Percentiles rank a stretch among this genome's conserved stretches.
phyloP scores from a whole-genome alignment of 306 rosid genomes.

The Mimosa pudica region DNA sequence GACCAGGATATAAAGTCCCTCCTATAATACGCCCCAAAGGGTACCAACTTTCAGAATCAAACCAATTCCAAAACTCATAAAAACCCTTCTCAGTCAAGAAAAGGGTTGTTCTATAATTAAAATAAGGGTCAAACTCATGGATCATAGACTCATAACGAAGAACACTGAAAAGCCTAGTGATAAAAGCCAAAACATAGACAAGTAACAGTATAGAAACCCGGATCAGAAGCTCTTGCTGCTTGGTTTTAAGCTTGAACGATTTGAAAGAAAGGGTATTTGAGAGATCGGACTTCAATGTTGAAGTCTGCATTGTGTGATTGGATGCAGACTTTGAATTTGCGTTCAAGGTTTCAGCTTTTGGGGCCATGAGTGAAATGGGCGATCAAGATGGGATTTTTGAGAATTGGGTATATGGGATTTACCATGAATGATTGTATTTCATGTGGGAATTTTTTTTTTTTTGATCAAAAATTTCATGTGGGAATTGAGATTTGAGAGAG shows the following conservation, averaged over 20 bases:
- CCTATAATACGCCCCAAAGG: conserved; percentile 94
- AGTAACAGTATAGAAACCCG: conserved; percentile 71
- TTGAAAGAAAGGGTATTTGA: conserved; percentile 43
- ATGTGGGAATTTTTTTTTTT: too few relatives aligned
- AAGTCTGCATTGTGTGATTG: conserved; percentile 13
- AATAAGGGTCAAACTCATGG: conserved; percentile 98
- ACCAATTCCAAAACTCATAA: conserved; percentile 99
- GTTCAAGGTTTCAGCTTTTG: conserved; percentile 28
- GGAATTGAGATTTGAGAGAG: too few relatives aligned
- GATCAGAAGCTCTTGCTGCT: conserved; percentile 93
- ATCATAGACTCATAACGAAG: conserved; percentile 98
- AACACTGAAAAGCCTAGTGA: conserved; percentile 92
- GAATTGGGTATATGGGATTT: not conserved
- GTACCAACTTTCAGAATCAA: conserved; percentile 95
- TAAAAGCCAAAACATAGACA: conserved; percentile 84
- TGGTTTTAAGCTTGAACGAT: conserved; percentile 79
- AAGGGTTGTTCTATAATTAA: conserved; percentile 93
- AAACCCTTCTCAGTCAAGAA: conserved; percentile 78
- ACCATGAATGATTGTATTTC: not conserved
- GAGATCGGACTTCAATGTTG: conserved; percentile 20
- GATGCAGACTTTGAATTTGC: conserved; percentile 53
- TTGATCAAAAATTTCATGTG: too few relatives aligned
- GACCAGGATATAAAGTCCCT: conserved; percentile 94
- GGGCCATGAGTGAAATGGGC: conserved; percentile 25
- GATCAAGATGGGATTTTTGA: not conserved